Percentiles rank a stretch among this genome's conserved stretches.
phyloP scores from a whole-genome alignment of 371 early-diverging fungal species.

The Batkoa obscura region DNA sequence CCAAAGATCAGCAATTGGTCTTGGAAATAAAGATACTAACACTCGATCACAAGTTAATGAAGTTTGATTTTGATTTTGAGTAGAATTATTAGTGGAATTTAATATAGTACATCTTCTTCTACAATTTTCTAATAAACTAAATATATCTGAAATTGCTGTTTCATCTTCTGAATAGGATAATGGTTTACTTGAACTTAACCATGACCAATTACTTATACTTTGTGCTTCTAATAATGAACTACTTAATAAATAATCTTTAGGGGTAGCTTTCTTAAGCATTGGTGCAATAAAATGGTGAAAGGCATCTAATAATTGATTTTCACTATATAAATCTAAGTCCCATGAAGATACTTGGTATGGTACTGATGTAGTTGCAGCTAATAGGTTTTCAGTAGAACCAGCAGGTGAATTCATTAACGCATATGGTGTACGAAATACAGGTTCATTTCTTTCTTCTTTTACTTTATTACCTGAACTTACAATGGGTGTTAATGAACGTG shows the following conservation, averaged over 20 bases:
- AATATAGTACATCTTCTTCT: not conserved
- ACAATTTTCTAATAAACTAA: conserved; percentile 27
- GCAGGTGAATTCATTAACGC: not conserved
- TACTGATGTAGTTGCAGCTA: not conserved
- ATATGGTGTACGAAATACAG: not conserved
- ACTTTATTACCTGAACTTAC: not conserved
- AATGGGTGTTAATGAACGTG: not conserved
- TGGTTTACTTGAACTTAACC: conserved; percentile 41
- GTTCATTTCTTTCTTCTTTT: not conserved
- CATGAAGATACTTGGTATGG: not conserved
- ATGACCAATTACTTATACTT: conserved; percentile 25
- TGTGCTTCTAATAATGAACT: conserved; percentile 51
- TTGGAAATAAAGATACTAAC: conserved; percentile 30
- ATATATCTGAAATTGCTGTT: conserved; percentile 43
- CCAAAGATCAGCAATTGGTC: conserved; percentile 43
- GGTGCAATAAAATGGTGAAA: conserved; percentile 12
- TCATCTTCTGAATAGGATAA: conserved; percentile 25
- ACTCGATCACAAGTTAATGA: conserved; percentile 19
- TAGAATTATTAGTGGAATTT: not conserved
- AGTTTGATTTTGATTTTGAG: not conserved
- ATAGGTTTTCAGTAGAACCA: not conserved
- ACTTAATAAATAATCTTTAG: conserved; percentile 53
- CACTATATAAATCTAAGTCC: not conserved
- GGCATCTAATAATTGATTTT: conserved; percentile 9
- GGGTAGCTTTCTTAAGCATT: conserved; percentile 30